A percentile compares a stretch with the other conserved stretches of the same genome.
These are phyloP conservation scores for Thalia dealbata DNA, from an alignment of 176 grass and related monocot genomes.

Conservation along the genomic window DNA sequence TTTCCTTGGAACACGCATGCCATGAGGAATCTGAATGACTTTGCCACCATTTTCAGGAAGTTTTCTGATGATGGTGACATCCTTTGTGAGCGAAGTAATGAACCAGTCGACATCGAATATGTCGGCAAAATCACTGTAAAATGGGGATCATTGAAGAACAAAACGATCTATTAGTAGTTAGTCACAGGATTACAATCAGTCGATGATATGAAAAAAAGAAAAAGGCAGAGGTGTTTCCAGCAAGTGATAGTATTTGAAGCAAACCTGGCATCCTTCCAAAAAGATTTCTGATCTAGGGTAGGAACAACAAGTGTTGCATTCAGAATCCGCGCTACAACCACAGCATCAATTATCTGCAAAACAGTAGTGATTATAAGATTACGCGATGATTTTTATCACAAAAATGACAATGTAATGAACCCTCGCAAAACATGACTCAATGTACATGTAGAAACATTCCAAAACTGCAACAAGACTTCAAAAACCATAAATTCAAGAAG, in stretches of 20 bases:
- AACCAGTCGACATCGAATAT: constrained; percentile 78
- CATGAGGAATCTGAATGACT: constrained; percentile 31
- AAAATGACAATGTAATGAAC: not conserved
- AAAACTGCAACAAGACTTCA: not conserved
- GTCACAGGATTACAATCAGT: too few species aligned
- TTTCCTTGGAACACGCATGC: constrained; percentile 89
- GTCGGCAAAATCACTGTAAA: constrained; percentile 74
- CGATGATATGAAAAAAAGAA: not conserved
- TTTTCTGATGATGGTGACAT: constrained; percentile 76
- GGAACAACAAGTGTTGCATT: constrained; percentile 88
- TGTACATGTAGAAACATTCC: not conserved
- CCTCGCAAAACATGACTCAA: not conserved
- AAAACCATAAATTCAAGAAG: too few species aligned
- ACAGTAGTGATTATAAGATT: constrained; percentile 1
- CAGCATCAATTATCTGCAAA: constrained; percentile 94
- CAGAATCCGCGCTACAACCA: constrained; percentile 78
- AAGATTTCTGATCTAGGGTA: constrained; percentile 80
- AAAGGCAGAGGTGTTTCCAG: not conserved
- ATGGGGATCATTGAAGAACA: constrained; percentile 36
- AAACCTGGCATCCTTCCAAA: constrained; percentile 98
- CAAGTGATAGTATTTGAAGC: not conserved
- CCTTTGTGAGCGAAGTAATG: constrained; percentile 69
- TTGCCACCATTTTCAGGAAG: constrained; percentile 57
- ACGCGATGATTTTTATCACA: not conserved
- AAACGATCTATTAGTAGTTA: constrained; percentile 19